Percentiles rank a stretch among this genome's conserved stretches.
Evolutionary conservation across 2,329 filamentous ascomycete species (phyloP).

Genomic region (Lasiodiplodia sp.): DNA sequence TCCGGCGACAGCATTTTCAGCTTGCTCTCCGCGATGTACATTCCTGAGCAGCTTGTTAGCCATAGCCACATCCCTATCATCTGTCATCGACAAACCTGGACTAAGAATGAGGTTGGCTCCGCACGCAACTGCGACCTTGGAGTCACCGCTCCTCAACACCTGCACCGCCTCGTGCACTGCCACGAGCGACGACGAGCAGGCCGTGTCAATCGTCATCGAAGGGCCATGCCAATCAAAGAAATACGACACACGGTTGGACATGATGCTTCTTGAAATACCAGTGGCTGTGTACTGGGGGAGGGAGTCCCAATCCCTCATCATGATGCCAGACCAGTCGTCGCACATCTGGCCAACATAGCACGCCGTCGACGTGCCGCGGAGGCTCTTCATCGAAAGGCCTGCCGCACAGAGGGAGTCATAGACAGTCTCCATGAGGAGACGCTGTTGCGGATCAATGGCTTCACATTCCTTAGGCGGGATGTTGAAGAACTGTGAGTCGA

Average conservation of each 20-base stretch:
- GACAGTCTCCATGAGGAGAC: slow-evolving; percentile 31
- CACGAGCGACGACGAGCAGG: slow-evolving; percentile 45
- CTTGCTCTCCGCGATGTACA: too few relatives aligned
- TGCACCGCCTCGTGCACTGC: slow-evolving; percentile 37
- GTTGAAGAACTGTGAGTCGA: too few relatives aligned
- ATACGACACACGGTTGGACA: slow-evolving; percentile 48
- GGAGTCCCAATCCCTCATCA: too few relatives aligned
- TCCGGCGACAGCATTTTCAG: slow-evolving; percentile 40
- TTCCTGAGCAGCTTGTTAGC: too few relatives aligned
- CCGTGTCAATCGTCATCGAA: slow-evolving; percentile 49
- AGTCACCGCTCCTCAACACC: slow-evolving; percentile 31
- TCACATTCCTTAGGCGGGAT: too few relatives aligned
- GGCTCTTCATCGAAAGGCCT: slow-evolving; percentile 17
- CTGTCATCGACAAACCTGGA: slow-evolving; percentile 31
- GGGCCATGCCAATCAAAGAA: slow-evolving; percentile 47
- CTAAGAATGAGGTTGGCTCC: slow-evolving; percentile 38
- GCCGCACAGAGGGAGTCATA: slow-evolving; percentile 32
- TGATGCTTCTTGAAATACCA: slow-evolving; percentile 33
- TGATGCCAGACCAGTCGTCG: too few relatives aligned
- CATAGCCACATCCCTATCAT: slow-evolving; percentile 31
- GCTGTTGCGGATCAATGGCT: too few relatives aligned
- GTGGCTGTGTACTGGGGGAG: too few relatives aligned
- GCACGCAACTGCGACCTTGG: slow-evolving; percentile 31
- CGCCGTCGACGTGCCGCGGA: slow-evolving; percentile 29
- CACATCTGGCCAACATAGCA: slow-evolving; percentile 17